phyloP scores from a whole-genome alignment of 345 rosid species.

The Rhodamnia argentea region DNA sequence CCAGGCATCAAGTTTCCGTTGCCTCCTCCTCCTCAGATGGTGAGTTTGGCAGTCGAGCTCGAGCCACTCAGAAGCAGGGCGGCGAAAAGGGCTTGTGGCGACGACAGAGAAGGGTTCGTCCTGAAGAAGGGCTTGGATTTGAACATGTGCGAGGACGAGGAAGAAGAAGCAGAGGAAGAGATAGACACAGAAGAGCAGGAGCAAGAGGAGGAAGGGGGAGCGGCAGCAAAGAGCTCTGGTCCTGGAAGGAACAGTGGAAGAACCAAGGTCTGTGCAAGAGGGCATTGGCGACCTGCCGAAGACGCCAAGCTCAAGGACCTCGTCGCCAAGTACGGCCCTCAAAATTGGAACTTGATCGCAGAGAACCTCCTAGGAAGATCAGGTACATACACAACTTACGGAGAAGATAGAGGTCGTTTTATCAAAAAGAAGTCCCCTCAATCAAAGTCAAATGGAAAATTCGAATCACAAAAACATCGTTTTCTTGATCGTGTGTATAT shows the following conservation, averaged over 20 bases:
- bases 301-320: slow-evolving; percentile 78
- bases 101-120: not conserved
- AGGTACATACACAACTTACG: slow-evolving; percentile 22
- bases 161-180: slow-evolving; percentile 17
- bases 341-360: slow-evolving; percentile 92
- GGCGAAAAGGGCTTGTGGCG: not conserved
- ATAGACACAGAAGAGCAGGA: slow-evolving; percentile 10
- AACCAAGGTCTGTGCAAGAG: slow-evolving; percentile 51
- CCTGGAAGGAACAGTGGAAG: slow-evolving; percentile 16
- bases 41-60: not conserved
- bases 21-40: not conserved
- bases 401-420: not conserved
- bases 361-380: slow-evolving; percentile 87
- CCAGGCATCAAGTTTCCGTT: not conserved
- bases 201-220: slow-evolving; percentile 10
- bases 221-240: slow-evolving; percentile 1
- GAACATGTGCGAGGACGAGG: slow-evolving; percentile 1
- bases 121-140: not conserved
- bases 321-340: slow-evolving; percentile 72
- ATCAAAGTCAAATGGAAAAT: not conserved
- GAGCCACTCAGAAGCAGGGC: not conserved
- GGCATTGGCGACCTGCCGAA: slow-evolving; percentile 95
- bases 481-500: not conserved
- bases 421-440: not conserved
- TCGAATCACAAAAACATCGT: not conserved